Evolutionary conservation across 2,329 filamentous ascomycete species (phyloP).

Genomic region (Xylariomycetidae sp.): DNA sequence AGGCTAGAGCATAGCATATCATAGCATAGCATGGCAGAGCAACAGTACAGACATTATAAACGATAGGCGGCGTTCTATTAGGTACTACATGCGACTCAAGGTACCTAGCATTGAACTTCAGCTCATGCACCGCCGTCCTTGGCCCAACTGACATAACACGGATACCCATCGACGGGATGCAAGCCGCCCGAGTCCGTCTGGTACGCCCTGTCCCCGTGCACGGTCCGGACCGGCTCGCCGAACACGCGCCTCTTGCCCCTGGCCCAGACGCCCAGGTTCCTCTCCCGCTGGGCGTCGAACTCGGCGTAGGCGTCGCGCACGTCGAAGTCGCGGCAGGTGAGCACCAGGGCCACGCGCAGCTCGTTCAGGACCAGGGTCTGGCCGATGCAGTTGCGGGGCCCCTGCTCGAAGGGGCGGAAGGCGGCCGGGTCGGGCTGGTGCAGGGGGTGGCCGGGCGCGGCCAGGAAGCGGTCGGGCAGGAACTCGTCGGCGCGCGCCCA

Average conservation of each 20-base stretch:
- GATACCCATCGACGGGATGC: constrained; percentile 1
- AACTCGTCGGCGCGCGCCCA: constrained; percentile 7
- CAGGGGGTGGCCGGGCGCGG: constrained; percentile 1
- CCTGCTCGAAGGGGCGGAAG: constrained; percentile 11
- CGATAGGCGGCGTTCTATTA: too few relatives aligned
- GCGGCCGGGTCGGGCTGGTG: constrained; percentile 1
- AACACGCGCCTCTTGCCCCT: neutral
- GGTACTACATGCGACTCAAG: too few relatives aligned
- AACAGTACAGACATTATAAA: too few relatives aligned
- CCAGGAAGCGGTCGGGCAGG: constrained; percentile 9
- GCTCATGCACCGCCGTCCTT: too few relatives aligned
- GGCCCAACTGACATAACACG: neutral
- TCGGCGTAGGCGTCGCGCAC: neutral
- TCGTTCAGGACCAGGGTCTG: constrained; percentile 8
- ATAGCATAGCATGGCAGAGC: too few relatives aligned
- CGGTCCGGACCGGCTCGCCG: neutral
- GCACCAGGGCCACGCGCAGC: constrained; percentile 1
- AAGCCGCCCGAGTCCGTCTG: constrained; percentile 1
- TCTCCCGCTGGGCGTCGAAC: neutral
- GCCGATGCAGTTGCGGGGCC: constrained; percentile 8
- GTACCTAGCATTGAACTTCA: too few relatives aligned
- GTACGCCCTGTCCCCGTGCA: constrained; percentile 1
- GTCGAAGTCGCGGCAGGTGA: neutral
- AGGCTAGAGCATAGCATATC: too few relatives aligned
- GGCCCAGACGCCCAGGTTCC: neutral